Evolutionary conservation across 352 stramenopile genomes (phyloP).

Genomic region (Pythium plurisporium): DNA sequence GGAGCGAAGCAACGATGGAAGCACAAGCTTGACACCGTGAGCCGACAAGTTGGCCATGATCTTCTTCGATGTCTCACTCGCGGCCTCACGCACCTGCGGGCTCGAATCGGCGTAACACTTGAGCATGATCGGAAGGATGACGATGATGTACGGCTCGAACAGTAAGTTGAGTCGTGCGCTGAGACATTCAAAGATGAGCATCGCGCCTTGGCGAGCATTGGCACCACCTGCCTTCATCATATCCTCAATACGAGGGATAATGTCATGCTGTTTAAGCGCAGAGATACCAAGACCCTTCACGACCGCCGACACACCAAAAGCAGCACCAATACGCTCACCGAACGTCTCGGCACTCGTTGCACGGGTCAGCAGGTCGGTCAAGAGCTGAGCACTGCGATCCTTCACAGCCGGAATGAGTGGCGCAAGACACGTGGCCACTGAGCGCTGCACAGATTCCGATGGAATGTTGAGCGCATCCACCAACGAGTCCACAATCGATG

Average conservation of each 20-base stretch:
- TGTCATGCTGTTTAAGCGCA: slow-evolving; percentile 95
- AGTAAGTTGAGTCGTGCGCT: slow-evolving; percentile 95
- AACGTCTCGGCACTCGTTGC: slow-evolving; percentile 79
- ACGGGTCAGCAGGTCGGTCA: slow-evolving; percentile 69
- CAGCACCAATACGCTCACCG: slow-evolving; percentile 90
- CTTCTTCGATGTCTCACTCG: slow-evolving; percentile 90
- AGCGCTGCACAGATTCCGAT: slow-evolving; percentile 91
- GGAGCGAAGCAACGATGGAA: slow-evolving; percentile 95
- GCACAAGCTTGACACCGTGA: slow-evolving; percentile 98
- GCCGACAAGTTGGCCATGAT: slow-evolving; percentile 99
- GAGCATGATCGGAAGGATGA: slow-evolving; percentile 98
- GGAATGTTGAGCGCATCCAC: slow-evolving; percentile 88
- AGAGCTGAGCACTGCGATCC: slow-evolving; percentile 62
- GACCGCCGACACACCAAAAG: slow-evolving; percentile 97
- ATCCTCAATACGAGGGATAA: slow-evolving; percentile 92
- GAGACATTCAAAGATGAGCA: slow-evolving; percentile 98
- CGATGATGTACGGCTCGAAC: slow-evolving; percentile 98
- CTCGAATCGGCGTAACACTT: slow-evolving; percentile 97
- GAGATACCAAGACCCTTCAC: slow-evolving; percentile 99
- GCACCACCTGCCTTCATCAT: slow-evolving; percentile 70
- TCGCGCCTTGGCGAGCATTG: slow-evolving; percentile 87
- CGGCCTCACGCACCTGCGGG: slow-evolving; percentile 95
- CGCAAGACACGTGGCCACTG: slow-evolving; percentile 87
- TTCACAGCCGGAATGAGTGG: slow-evolving; percentile 85
- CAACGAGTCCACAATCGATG: slow-evolving; percentile 82